Evolutionary conservation across 148 eudicot genomes (phyloP).

Genomic region (Polygonum aviculare): DNA sequence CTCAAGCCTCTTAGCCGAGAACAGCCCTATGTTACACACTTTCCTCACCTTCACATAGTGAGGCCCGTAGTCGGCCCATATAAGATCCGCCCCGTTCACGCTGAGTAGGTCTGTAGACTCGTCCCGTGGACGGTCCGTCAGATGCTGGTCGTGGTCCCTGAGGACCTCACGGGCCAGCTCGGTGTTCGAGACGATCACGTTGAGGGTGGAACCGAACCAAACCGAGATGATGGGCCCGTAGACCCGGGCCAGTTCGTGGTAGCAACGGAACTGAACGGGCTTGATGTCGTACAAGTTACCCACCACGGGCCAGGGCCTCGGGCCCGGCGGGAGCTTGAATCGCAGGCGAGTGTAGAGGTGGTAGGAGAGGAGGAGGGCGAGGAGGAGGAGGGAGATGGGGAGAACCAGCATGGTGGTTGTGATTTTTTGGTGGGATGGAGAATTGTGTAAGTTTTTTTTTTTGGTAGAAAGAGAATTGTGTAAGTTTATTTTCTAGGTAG

Average conservation of each 20-base stretch:
- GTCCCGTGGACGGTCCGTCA: slow-evolving; percentile 57
- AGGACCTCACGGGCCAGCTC: slow-evolving; percentile 65
- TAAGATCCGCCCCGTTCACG: slow-evolving; percentile 55
- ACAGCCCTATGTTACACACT: slow-evolving; percentile 64
- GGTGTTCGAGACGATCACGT: slow-evolving; percentile 50
- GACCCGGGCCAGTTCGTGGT: slow-evolving; percentile 47
- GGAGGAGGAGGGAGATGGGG: neutral
- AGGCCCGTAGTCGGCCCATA: slow-evolving; percentile 91
- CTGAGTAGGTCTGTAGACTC: slow-evolving; percentile 42
- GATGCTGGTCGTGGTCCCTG: slow-evolving; percentile 59
- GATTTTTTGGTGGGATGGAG: neutral
- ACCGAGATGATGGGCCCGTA: slow-evolving; percentile 77
- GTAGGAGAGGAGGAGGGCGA: slow-evolving; percentile 20
- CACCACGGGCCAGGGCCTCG: slow-evolving; percentile 53
- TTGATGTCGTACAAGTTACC: slow-evolving; percentile 73
- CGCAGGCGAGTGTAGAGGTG: slow-evolving; percentile 35
- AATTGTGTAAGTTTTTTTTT: neutral
- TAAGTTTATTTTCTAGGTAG: neutral
- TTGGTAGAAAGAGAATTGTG: neutral
- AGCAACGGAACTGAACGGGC: slow-evolving; percentile 59
- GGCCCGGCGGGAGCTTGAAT: slow-evolving; percentile 77
- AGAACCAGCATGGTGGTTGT: neutral
- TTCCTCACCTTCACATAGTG: slow-evolving; percentile 87
- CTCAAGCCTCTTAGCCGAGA: slow-evolving; percentile 62
- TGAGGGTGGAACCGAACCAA: slow-evolving; percentile 49